Evolutionary conservation across 768 basidiomycete genomes (phyloP).

Genomic region (Lyophyllum semitale): DNA sequence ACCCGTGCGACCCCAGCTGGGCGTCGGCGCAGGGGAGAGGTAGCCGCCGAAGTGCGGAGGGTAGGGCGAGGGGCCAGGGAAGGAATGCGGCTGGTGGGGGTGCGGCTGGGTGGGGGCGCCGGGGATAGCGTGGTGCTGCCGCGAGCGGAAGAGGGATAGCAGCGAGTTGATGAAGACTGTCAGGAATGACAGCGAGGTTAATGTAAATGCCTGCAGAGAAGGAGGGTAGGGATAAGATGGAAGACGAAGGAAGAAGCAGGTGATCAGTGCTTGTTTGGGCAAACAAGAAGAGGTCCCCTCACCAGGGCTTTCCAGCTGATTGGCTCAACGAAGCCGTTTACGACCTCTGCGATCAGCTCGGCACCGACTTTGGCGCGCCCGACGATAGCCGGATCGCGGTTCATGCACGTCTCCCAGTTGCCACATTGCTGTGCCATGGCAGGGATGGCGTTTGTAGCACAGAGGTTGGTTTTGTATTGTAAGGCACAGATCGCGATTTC

Average conservation of each 20-base stretch:
- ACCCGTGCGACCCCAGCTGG: slow-evolving; percentile 46
- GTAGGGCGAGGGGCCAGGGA: slow-evolving; percentile 40
- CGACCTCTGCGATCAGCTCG: slow-evolving; percentile 93
- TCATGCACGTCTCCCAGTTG: slow-evolving; percentile 94
- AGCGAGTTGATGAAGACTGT: slow-evolving; percentile 83
- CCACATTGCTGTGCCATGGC: slow-evolving; percentile 87
- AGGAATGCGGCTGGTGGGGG: slow-evolving; percentile 24
- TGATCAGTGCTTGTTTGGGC: slow-evolving; percentile 11
- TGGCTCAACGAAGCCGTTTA: slow-evolving; percentile 95
- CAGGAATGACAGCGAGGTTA: slow-evolving; percentile 75
- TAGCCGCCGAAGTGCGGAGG: slow-evolving; percentile 46
- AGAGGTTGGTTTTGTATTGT: slow-evolving; percentile 81
- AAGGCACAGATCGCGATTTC: slow-evolving; percentile 88
- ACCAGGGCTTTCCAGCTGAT: slow-evolving; percentile 98
- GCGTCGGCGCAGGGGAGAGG: slow-evolving; percentile 51
- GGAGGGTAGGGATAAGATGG: slow-evolving; percentile 1
- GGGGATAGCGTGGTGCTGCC: slow-evolving; percentile 48
- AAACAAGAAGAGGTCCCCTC: slow-evolving; percentile 27
- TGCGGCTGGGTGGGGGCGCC: slow-evolving; percentile 30
- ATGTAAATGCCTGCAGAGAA: slow-evolving; percentile 60
- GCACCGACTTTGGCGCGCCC: slow-evolving; percentile 90
- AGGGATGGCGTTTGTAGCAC: slow-evolving; percentile 74
- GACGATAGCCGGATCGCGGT: slow-evolving; percentile 86
- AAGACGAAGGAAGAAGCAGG: slow-evolving; percentile 6
- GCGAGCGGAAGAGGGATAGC: slow-evolving; percentile 74